These are phyloP conservation scores for Sarocladium strictum DNA, from an alignment of 2,329 filamentous ascomycete species.

Conservation along the genomic window DNA sequence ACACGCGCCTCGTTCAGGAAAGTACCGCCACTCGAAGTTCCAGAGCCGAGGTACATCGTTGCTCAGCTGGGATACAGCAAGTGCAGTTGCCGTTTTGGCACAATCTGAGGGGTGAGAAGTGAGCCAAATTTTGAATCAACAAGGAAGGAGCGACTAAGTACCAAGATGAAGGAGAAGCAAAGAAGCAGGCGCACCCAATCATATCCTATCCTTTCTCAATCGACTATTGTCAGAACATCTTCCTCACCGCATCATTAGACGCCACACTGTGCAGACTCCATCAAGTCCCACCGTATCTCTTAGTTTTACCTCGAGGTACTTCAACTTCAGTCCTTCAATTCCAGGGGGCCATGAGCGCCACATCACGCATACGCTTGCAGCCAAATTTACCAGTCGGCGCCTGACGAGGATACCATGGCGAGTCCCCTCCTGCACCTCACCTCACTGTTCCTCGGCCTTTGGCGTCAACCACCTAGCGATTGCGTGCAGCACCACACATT, in stretches of 20 bases:
- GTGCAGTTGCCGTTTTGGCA: neutral
- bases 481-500: neutral
- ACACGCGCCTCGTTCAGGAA: no score
- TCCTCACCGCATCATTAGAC: conserved; percentile 5
- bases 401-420: neutral
- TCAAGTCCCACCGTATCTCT: neutral
- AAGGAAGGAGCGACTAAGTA: neutral
- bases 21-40: neutral
- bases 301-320: no score
- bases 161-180: neutral
- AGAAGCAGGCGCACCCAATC: neutral
- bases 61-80: neutral
- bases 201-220: neutral
- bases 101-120: neutral
- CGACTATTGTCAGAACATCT: neutral
- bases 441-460: neutral
- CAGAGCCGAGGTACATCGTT: neutral
- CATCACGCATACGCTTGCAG: neutral
- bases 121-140: neutral
- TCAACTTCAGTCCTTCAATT: neutral
- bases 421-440: neutral
- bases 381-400: neutral
- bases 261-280: neutral
- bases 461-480: neutral
- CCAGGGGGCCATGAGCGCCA: neutral